These are phyloP conservation scores for Nymphaea colorata DNA, from an alignment of 164 flowering plant species.

Conservation along the genomic window DNA sequence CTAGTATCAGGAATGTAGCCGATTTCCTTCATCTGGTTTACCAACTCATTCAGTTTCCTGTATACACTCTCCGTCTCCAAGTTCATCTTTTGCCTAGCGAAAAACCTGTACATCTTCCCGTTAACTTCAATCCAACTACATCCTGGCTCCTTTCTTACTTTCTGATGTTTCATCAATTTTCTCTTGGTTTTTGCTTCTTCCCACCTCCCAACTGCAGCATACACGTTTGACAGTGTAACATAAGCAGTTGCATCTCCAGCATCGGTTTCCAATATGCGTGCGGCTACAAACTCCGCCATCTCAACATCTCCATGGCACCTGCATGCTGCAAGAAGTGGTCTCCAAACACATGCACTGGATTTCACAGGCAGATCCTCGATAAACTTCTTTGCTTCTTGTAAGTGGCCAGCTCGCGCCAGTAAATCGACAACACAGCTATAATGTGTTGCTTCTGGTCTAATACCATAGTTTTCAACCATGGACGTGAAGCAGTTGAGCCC, in stretches of 20 bases:
- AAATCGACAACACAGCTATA: conserved; percentile 17
- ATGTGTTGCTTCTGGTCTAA: conserved; percentile 12
- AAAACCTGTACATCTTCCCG: conserved; percentile 48
- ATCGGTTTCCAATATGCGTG: conserved; percentile 50
- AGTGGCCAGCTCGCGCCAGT: conserved; percentile 15
- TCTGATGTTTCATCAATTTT: conserved; percentile 49
- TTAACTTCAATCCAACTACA: conserved; percentile 79
- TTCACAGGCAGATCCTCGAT: conserved; percentile 33
- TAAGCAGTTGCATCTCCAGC: conserved; percentile 72
- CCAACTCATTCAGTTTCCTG: neutral
- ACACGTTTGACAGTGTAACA: conserved; percentile 56
- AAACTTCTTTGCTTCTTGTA: conserved; percentile 14
- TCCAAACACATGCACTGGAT: conserved; percentile 70
- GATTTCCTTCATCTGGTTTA: neutral
- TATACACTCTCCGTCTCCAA: conserved; percentile 30
- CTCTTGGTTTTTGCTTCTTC: conserved; percentile 49
- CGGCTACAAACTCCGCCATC: conserved; percentile 63
- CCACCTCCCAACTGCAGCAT: conserved; percentile 67
- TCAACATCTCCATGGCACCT: conserved; percentile 48
- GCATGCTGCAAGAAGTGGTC: conserved; percentile 57
- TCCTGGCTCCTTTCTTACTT: conserved; percentile 57
- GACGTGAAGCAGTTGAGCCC: conserved; percentile 11
- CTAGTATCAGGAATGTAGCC: conserved; percentile 14
- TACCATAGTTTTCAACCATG: conserved; percentile 11
- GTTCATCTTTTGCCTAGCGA: conserved; percentile 52